Base-by-base conservation (phyloP, 495 filamentous ascomycete genomes). In the Hypoxylon fragiforme region DNA sequence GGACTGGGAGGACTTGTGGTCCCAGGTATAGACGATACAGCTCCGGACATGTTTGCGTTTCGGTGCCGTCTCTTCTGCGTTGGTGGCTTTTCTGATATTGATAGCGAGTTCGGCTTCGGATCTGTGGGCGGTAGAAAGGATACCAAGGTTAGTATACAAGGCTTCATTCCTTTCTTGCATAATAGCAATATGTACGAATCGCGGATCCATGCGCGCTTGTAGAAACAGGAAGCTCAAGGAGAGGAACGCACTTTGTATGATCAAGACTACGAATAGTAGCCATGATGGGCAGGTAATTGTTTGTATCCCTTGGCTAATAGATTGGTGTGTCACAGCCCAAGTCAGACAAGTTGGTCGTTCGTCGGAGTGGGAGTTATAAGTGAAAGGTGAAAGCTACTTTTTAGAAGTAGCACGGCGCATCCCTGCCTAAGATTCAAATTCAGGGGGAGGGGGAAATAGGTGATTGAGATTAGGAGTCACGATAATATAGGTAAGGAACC, bases 21-120 rank as follows among this genome's bases (percentile, higher is more conserved):
- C 94, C 94, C 94, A 98, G 49, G 94, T 97, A 70, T 98, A 97
- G 35, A 98, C 92, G 69, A 98, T 98, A 68, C 90, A 95, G 65
- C 88, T 91, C 52, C 94, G 87, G 53, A 98, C 94, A 91, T 98
- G 94, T 73, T 98, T 98, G 58, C 92, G 88, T 82, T 97, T 97
- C 30, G 92, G 92, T 18, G 92, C 92, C 3, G 91, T 90, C 76
- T 97, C 92, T 68, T 97, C 92, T 85, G 72, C 88, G 70, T 85
- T 96, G 21, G 94, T 98, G 13, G 94, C 94, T 76, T 98, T 98
- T 68, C 87, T 85, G 72, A 98, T 96, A 71, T 97, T 95, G 73
- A 94, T 88, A 66, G 87, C 84, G 64, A 98, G 83, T 73, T 98
- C 91, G 63, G 87, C 84, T 73, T 98, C 94, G 64, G 92, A 91